Evolutionary conservation across 192 early-diverging fungal species (phyloP).

Genomic region (Coemansia furcata): DNA sequence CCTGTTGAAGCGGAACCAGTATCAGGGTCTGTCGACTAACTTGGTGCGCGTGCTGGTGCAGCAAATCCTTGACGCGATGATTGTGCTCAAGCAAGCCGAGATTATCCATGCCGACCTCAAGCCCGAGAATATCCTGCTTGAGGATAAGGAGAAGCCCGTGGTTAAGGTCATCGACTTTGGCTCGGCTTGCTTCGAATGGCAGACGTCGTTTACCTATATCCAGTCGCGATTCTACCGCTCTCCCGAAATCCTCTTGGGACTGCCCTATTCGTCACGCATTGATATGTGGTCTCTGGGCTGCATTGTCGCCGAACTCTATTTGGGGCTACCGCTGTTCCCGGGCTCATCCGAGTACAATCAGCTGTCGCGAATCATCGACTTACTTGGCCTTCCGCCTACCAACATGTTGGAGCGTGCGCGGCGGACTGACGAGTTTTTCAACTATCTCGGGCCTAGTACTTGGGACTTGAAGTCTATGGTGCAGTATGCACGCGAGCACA

Average conservation of each 20-base stretch:
- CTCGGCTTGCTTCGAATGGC: slow-evolving; percentile 92
- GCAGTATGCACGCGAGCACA: slow-evolving; percentile 76
- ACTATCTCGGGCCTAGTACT: slow-evolving; percentile 55
- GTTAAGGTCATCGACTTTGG: slow-evolving; percentile 99
- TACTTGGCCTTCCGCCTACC: slow-evolving; percentile 82
- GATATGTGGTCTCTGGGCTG: slow-evolving; percentile 99
- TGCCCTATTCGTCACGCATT: slow-evolving; percentile 89
- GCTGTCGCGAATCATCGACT: slow-evolving; percentile 88
- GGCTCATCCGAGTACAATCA: slow-evolving; percentile 97
- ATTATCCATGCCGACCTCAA: slow-evolving; percentile 99
- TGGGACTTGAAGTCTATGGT: slow-evolving; percentile 79
- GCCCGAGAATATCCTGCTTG: slow-evolving; percentile 93
- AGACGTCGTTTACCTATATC: slow-evolving; percentile 97
- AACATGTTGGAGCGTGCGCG: slow-evolving; percentile 96
- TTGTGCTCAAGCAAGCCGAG: slow-evolving; percentile 78
- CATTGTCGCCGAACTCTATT: slow-evolving; percentile 94
- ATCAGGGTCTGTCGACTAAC: slow-evolving; percentile 90
- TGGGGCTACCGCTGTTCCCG: slow-evolving; percentile 94
- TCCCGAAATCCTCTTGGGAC: slow-evolving; percentile 92
- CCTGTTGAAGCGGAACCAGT: slow-evolving; percentile 96
- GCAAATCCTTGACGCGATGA: slow-evolving; percentile 91
- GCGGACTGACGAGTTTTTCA: slow-evolving; percentile 82
- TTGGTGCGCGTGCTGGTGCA: slow-evolving; percentile 89
- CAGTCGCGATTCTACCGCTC: slow-evolving; percentile 97
- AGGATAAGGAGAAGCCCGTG: slow-evolving; percentile 82